Evolutionary conservation across 805 yeast genomes (phyloP).

Genomic region (Myxozyma sirexii): DNA sequence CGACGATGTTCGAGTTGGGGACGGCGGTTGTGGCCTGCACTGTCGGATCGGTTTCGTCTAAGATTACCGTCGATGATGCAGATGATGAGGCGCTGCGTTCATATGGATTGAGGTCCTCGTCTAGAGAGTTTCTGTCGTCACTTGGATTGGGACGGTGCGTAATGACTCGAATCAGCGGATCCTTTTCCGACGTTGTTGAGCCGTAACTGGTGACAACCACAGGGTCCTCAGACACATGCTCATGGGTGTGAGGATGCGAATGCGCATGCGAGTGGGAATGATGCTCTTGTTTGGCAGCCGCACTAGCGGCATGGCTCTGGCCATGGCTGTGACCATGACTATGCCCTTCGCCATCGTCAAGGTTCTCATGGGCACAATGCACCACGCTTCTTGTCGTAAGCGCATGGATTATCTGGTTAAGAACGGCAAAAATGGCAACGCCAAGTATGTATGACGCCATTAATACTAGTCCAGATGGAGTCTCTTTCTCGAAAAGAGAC

Average conservation of each 20-base stretch:
- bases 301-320: slow-evolving; percentile 33
- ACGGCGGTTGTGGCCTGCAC: slow-evolving; percentile 44
- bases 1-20: slow-evolving; percentile 84
- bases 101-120: slow-evolving; percentile 1
- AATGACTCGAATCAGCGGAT: not conserved
- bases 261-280: slow-evolving; percentile 21
- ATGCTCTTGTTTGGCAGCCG: not conserved
- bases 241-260: not conserved
- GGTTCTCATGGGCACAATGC: slow-evolving; percentile 74
- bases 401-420: slow-evolving; percentile 70
- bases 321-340: slow-evolving; percentile 33
- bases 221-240: not conserved
- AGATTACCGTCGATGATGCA: slow-evolving; percentile 12
- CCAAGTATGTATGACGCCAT: slow-evolving; percentile 61
- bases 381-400: slow-evolving; percentile 80
- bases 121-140: not conserved
- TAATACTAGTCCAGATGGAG: slow-evolving; percentile 46
- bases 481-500: slow-evolving; percentile 34
- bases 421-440: slow-evolving; percentile 55
- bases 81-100: slow-evolving; percentile 5
- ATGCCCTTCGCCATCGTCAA: slow-evolving; percentile 37
- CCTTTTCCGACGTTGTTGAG: slow-evolving; percentile 11
- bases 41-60: slow-evolving; percentile 34
- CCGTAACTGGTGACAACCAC: slow-evolving; percentile 2
- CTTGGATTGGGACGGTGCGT: not conserved